Evolutionary conservation across 345 rosid genomes (phyloP).

Genomic region (Excoecaria agallocha): DNA sequence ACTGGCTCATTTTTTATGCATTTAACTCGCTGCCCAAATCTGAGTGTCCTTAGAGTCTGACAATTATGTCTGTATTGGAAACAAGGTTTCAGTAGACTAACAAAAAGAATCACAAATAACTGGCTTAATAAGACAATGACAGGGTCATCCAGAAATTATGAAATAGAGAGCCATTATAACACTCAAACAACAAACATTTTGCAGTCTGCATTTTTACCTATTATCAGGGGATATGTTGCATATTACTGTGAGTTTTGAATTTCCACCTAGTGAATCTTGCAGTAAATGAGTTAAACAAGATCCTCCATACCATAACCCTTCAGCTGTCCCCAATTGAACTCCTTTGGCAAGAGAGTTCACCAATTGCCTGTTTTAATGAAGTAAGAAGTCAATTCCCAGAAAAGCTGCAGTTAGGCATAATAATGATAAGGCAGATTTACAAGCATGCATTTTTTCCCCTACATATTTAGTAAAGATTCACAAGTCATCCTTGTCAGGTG

Average conservation of each 20-base stretch:
- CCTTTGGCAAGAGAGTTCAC: slow-evolving; percentile 59
- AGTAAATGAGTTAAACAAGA: slow-evolving; percentile 78
- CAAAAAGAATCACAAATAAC: neutral
- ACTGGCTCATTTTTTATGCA: slow-evolving; percentile 68
- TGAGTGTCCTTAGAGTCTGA: slow-evolving; percentile 74
- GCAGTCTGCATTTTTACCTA: slow-evolving; percentile 38
- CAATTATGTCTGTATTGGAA: slow-evolving; percentile 54
- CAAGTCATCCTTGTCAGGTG: neutral
- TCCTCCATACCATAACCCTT: slow-evolving; percentile 47
- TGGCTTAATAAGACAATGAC: neutral
- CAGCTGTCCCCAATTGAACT: slow-evolving; percentile 37
- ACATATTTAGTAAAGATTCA: neutral
- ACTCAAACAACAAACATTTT: neutral
- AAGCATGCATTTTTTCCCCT: neutral
- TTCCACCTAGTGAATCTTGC: slow-evolving; percentile 93
- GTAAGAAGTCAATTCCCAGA: neutral
- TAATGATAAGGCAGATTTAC: neutral
- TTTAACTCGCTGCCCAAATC: slow-evolving; percentile 82
- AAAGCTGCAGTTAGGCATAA: neutral
- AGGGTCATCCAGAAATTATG: neutral
- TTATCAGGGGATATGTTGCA: slow-evolving; percentile 73
- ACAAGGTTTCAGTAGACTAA: neutral
- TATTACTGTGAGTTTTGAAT: slow-evolving; percentile 80
- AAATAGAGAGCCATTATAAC: neutral
- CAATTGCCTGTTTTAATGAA: slow-evolving; percentile 55